phyloP scores from a whole-genome alignment of 164 flowering plant species.

The Tinospora cordifolia region DNA sequence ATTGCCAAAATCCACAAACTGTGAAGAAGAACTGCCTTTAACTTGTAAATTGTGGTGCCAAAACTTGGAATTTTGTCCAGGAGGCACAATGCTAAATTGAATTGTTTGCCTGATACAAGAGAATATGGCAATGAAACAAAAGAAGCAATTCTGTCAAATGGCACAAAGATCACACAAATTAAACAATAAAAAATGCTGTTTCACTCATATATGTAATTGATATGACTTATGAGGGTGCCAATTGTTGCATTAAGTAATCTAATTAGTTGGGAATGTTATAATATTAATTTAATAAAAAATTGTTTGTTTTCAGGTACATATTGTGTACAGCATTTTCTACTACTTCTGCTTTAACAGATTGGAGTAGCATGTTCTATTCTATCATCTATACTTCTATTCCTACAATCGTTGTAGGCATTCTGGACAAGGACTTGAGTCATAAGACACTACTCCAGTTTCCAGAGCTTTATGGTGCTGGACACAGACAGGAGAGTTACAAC shows the following conservation, averaged over 20 bases:
- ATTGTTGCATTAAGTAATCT: not conserved
- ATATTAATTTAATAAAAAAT: not conserved
- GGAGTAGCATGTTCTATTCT: constrained; percentile 89
- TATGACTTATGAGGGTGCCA: no score
- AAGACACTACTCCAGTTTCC: constrained; percentile 66
- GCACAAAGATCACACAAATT: no score
- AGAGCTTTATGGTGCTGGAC: constrained; percentile 75
- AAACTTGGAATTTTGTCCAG: not conserved
- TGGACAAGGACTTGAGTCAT: constrained; percentile 81
- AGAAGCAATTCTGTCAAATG: not conserved
- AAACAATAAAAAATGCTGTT: no score
- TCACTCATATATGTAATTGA: no score
- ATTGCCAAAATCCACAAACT: not conserved
- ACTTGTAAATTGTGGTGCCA: not conserved
- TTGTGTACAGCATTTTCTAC: constrained; percentile 74
- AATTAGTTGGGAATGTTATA: not conserved
- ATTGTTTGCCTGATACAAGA: not conserved
- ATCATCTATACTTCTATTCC: constrained; percentile 84
- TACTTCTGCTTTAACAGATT: constrained; percentile 83
- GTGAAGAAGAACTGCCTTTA: no score
- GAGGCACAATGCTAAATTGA: not conserved
- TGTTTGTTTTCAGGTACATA: constrained; percentile 52
- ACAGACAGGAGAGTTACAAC: constrained; percentile 83
- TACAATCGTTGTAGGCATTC: constrained; percentile 75
- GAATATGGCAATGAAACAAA: not conserved